Percentiles rank a stretch among this genome's conserved stretches.
These are phyloP conservation scores for Chaetomium sp. DNA, from an alignment of 2,329 filamentous ascomycete genomes.

Conservation along the genomic window DNA sequence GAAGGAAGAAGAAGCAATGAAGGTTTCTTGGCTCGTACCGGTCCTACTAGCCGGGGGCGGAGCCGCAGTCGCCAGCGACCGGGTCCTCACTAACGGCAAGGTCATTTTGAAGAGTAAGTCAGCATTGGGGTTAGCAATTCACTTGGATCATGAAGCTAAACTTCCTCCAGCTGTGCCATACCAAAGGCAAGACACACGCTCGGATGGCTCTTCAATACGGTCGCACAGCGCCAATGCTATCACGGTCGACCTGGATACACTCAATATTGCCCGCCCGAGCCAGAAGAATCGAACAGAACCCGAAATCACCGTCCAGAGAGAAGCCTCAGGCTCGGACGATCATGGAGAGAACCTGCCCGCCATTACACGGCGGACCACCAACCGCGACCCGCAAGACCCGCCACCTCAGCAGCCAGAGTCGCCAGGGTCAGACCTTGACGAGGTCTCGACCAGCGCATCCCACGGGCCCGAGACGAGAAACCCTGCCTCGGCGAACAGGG, in stretches of 20 bases:
- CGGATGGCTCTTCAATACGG: conserved; percentile 75
- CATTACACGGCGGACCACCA: not conserved
- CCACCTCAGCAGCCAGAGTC: not conserved
- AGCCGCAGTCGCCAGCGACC: conserved; percentile 64
- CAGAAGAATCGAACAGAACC: conserved; percentile 13
- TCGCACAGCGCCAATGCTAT: conserved; percentile 73
- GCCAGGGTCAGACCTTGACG: not conserved
- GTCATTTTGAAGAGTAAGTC: conserved; percentile 81
- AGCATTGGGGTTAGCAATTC: not conserved
- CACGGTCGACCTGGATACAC: not conserved
- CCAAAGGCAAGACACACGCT: conserved; percentile 55
- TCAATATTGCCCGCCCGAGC: not conserved
- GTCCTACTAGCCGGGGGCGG: conserved; percentile 39
- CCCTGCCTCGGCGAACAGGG: conserved; percentile 49
- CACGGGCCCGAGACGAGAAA: conserved; percentile 41
- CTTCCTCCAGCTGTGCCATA: conserved; percentile 68
- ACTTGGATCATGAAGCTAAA: conserved; percentile 21
- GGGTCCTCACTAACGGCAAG: conserved; percentile 82
- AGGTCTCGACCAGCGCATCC: not conserved
- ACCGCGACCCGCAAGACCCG: not conserved
- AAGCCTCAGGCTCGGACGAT: not conserved
- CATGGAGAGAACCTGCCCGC: not conserved
- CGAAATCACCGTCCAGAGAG: not conserved
- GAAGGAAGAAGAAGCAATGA: conserved; percentile 41
- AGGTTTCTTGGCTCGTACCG: conserved; percentile 40